These are phyloP conservation scores for Daldinia decipiens DNA, from an alignment of 495 filamentous ascomycete genomes.

Conservation along the genomic window DNA sequence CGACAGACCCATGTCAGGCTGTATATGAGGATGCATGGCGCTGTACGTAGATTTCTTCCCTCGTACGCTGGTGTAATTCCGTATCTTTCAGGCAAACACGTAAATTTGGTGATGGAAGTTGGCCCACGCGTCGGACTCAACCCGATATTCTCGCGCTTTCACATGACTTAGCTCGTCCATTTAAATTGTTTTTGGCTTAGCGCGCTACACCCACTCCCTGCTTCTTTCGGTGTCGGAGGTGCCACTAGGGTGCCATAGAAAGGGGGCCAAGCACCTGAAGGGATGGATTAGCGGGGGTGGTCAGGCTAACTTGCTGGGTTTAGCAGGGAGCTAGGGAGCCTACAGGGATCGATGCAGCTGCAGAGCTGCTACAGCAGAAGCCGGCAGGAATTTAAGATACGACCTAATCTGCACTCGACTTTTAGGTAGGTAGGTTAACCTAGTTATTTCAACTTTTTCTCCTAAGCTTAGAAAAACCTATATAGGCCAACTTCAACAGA, in stretches of 20 bases:
- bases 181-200: slow-evolving; percentile 41
- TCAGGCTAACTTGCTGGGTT: neutral
- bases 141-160: slow-evolving; percentile 47
- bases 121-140: slow-evolving; percentile 45
- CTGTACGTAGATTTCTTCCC: neutral
- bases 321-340: neutral
- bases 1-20: slow-evolving; percentile 45
- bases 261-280: slow-evolving; percentile 10
- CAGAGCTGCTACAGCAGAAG: neutral
- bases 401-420: neutral
- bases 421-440: no score
- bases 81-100: slow-evolving; percentile 49
- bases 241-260: slow-evolving; percentile 17
- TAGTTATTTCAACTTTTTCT: neutral
- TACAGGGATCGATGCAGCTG: neutral
- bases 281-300: slow-evolving; percentile 11
- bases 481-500: neutral
- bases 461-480: neutral
- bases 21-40: slow-evolving; percentile 24
- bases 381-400: neutral
- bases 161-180: slow-evolving; percentile 42
- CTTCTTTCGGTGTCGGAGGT: slow-evolving; percentile 33
- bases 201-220: slow-evolving; percentile 14
- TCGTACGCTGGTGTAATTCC: slow-evolving; percentile 5
- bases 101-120: slow-evolving; percentile 47